phyloP scores from a whole-genome alignment of 805 yeast species.

The Pichia californica region DNA sequence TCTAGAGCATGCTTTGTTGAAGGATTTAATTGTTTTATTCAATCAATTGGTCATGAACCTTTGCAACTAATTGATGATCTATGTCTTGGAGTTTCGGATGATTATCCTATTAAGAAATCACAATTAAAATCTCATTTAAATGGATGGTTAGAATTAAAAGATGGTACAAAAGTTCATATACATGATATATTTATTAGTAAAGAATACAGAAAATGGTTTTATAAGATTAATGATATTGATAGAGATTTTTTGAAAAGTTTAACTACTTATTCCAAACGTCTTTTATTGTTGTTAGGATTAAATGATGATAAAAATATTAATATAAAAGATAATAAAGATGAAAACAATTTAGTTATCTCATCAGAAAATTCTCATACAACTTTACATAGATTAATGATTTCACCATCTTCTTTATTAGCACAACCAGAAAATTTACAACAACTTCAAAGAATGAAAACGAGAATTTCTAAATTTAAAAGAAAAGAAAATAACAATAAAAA shows the following conservation, averaged over 20 bases:
- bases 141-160: slow-evolving; percentile 13
- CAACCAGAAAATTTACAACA: slow-evolving; percentile 7
- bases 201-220: slow-evolving; percentile 12
- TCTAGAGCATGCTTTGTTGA: slow-evolving; percentile 55
- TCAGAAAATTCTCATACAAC: slow-evolving; percentile 1
- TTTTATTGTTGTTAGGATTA: not conserved
- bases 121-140: slow-evolving; percentile 7
- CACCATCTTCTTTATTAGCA: slow-evolving; percentile 7
- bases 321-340: not conserved
- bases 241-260: slow-evolving; percentile 1
- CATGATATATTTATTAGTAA: slow-evolving; percentile 25
- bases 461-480: not conserved
- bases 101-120: not conserved
- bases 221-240: slow-evolving; percentile 3
- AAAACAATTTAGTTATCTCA: not conserved
- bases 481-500: not conserved
- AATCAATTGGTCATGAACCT: slow-evolving; percentile 32
- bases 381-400: slow-evolving; percentile 1
- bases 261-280: slow-evolving; percentile 1
- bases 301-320: not conserved
- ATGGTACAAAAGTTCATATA: slow-evolving; percentile 23
- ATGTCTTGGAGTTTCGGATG: slow-evolving; percentile 12
- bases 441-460: slow-evolving; percentile 6
- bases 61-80: slow-evolving; percentile 7
- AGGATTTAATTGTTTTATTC: slow-evolving; percentile 52